These are phyloP conservation scores for Penicillium paradoxum DNA, from an alignment of 495 filamentous ascomycete genomes.

Conservation along the genomic window DNA sequence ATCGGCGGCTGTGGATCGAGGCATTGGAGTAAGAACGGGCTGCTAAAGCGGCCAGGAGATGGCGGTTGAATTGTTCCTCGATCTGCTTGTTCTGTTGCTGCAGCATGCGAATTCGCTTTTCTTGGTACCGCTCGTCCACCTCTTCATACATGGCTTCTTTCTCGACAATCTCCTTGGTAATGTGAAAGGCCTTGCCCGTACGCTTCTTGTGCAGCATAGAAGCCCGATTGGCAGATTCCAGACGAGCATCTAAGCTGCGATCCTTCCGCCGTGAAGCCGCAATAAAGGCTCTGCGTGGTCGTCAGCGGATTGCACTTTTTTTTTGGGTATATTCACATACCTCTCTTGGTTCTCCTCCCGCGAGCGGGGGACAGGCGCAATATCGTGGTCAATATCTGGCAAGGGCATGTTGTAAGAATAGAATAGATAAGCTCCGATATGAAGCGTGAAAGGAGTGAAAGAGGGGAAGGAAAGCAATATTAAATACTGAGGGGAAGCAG, in stretches of 20 bases:
- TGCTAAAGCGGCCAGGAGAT: conserved; percentile 34
- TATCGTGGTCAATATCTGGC: conserved; percentile 33
- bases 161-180: conserved; percentile 82
- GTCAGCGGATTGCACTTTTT: background rate
- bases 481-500: conserved; percentile 4
- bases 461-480: conserved; percentile 4
- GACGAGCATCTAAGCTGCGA: conserved; percentile 79
- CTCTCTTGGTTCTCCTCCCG: conserved; percentile 87
- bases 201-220: conserved; percentile 87
- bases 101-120: conserved; percentile 41
- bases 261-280: conserved; percentile 90
- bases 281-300: conserved; percentile 68
- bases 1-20: conserved; percentile 20
- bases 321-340: conserved; percentile 35
- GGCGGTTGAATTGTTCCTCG: conserved; percentile 38
- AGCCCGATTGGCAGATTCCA: conserved; percentile 82
- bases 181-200: conserved; percentile 76
- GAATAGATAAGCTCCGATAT: background rate
- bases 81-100: conserved; percentile 42
- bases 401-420: conserved; percentile 15
- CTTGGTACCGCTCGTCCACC: conserved; percentile 66
- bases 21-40: conserved; percentile 8
- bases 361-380: conserved; percentile 36
- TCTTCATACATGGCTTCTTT: conserved; percentile 98
- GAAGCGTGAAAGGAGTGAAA: too few species aligned